Evolutionary conservation across 352 stramenopile genomes (phyloP), one percentile per base, ranked within the genome.

Genomic region (Hyaloperonospora brassicae): DNA sequence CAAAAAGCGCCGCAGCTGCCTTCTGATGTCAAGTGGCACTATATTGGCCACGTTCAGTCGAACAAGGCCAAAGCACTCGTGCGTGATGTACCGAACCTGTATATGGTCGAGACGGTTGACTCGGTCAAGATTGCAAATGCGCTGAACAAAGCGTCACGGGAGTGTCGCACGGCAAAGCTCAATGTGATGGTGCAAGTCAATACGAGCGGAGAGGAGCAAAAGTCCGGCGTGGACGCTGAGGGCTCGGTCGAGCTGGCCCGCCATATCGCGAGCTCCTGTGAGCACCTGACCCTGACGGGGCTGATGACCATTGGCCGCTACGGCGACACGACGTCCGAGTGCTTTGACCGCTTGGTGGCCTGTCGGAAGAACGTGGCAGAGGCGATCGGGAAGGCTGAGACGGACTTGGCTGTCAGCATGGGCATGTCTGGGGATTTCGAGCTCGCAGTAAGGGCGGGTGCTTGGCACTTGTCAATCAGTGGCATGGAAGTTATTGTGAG

Each of bases 361-460:
- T 95, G 75, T 53, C 76, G 89, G 22, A 74, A 80, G 59, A 40
- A 68, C 13, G 63, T 96, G 36, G 83, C 84, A 6, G 75, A 84
- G 24, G 72, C 78, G 6, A 70, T 95, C 14, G 64, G 64, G n/a
- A 66, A 73, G 35, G 43, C 87, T 17, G 70, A 84, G 40, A 66
- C 76, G 2, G 68, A 84, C 2, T 66, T 98, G 21, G 95, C 92
- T 56, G 80, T 99, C 22, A 98, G 91, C 57, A 99, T 99, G 97
- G 97, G 97, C 60, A 99, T 99, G 97, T 98, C 89, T n/a, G 83
- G 79, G 17, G 97, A 99, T 67, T 99, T 93, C 70, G 92, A 98
- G 65, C 79, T 96, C 22, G 97, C 97, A 43, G 81, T 89, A 47
- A 36, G 72, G 59, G 22, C 36, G 50, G 21, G 6, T 41, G 17